Evolutionary conservation across 1,284 basidiomycete genomes (phyloP), one percentile per base, ranked within the genome.

Genomic region (Rhodofomes roseus): DNA sequence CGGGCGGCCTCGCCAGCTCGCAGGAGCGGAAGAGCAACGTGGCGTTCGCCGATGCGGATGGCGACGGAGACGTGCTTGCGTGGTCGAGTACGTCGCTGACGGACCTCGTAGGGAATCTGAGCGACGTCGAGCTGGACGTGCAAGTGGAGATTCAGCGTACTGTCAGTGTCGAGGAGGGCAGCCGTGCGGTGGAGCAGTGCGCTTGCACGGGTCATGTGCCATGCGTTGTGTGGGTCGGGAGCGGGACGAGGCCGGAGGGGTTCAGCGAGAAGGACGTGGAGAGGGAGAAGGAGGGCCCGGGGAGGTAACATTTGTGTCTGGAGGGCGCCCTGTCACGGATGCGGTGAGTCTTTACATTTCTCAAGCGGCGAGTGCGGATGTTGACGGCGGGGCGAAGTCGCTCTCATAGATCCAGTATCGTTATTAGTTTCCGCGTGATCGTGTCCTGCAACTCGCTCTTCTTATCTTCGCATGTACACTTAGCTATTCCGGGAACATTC

Each of bases 111-210:
- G 39, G 50, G 23, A 56, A 56, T 27, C 41, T 63, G n/a, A 44
- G 48, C 27, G 55, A 60, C 23, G 37, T 53, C 8, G 59, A 54
- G 59, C 51, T 62, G 18, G 63, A 65, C 31, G 62, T 69, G 59
- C 60, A 63, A 40, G 68, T 68, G 50, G 60, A 63, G 61, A 54
- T 67, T 59, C 62, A 65, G 57, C 61, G 63, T 40, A 64, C 52
- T 36, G 63, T 66, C 31, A 62, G 55, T 40, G 58, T 65, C 40
- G 66, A 64, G 63, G 20, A 20, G 25, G 34, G 50, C 27, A 39
- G 25, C 14, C 44, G 48, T 31, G 43, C 31, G 7, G 48, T n/a
- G 34, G 23, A 40, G 27, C 18, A 25, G 27, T 11, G 36, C 29
- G 46, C 5, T 27, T 25, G 22, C 16, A 27, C 16, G 29, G 50